Evolutionary conservation across 129 eudicot genomes (phyloP), one percentile per base, ranked within the genome.

Genomic region (Erigeron canadensis): DNA sequence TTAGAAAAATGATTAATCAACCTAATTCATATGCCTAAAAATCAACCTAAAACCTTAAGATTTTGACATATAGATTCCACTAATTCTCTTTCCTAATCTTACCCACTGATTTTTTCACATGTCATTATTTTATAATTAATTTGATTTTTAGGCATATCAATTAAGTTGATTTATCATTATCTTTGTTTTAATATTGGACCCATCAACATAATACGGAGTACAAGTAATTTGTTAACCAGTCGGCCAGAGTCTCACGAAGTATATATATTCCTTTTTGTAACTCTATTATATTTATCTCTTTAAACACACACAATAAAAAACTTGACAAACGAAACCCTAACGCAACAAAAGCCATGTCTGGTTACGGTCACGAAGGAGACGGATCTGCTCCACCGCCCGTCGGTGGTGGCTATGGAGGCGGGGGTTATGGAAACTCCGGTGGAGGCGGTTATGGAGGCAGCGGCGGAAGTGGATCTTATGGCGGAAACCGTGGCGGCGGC

Each of bases 341-440:
- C 74, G 13, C 7, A 45, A 78, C 77, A 16, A 16, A 10, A 71
- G 75, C 9, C 13, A 82, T 86, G 91, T 78, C 88, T 40, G 92
- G 84, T 76, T 87, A 87, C 94, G 96, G 89, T 55, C 67, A 82
- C 83, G 91, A 85, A 47, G 88, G 91, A 65, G 85, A 77, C 17
- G 93, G 87, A 77, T 89, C 93, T 67, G 89, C 84, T 67, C 96
- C 82, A 58, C 90, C 92, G 44, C 81, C 93, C 50, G 43, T 44
- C 12, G 85, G 82, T 18, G 88, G 88, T 9, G 91, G 87, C 38
- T 77, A 84, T 71, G 89, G 89, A 0, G 86, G 81, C 41, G 78
- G 83, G 18, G 87, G 89, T 15, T 71, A 74, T 50, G 70, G 77
- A 4, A 80, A 81, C 3, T 77, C 86, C 22, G 86, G 82, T 0